A percentile compares a stretch with the other conserved stretches of the same genome.
Conservation (phyloP, 2,329 filamentous ascomycete species). For the Trichoderma atroviride region DNA sequence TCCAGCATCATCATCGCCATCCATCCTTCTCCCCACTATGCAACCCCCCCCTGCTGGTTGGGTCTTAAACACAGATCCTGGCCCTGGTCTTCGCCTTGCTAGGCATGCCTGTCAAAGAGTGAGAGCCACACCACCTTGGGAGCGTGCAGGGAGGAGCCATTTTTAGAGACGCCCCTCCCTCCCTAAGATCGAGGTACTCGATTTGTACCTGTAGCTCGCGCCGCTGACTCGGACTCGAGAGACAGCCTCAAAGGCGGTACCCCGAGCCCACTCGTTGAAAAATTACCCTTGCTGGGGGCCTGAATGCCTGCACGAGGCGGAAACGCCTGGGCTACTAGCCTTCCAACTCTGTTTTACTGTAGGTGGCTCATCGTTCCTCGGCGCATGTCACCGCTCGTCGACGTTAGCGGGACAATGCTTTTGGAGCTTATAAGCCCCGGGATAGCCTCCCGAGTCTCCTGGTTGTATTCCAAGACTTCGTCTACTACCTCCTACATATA, state of each 20-base stretch:
- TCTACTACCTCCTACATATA: slow-evolving; percentile 36
- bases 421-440: slow-evolving; percentile 21
- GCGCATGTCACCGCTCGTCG: slow-evolving; percentile 42
- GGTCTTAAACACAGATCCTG: slow-evolving; percentile 12
- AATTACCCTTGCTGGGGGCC: slow-evolving; percentile 29
- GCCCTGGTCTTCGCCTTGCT: slow-evolving; percentile 2
- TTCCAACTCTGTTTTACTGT: slow-evolving; percentile 23
- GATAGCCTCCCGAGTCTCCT: slow-evolving; percentile 8
- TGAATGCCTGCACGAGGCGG: slow-evolving; percentile 24
- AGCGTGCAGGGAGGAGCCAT: not conserved
- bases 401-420: slow-evolving; percentile 31
- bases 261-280: slow-evolving; percentile 29
- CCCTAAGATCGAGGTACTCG: slow-evolving; percentile 1
- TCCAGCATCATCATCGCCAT: slow-evolving; percentile 7
- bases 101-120: slow-evolving; percentile 14
- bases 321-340: not conserved
- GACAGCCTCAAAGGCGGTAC: slow-evolving; percentile 8
- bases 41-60: slow-evolving; percentile 8
- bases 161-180: not conserved
- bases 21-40: slow-evolving; percentile 2
- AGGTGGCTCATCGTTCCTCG: slow-evolving; percentile 19
- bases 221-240: slow-evolving; percentile 5
- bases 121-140: not conserved
- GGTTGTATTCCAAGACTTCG: slow-evolving; percentile 9
- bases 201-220: not conserved